These are phyloP conservation scores for Pycnococcus provasolii DNA, from an alignment of 139 green algal species.

Conservation along the genomic window DNA sequence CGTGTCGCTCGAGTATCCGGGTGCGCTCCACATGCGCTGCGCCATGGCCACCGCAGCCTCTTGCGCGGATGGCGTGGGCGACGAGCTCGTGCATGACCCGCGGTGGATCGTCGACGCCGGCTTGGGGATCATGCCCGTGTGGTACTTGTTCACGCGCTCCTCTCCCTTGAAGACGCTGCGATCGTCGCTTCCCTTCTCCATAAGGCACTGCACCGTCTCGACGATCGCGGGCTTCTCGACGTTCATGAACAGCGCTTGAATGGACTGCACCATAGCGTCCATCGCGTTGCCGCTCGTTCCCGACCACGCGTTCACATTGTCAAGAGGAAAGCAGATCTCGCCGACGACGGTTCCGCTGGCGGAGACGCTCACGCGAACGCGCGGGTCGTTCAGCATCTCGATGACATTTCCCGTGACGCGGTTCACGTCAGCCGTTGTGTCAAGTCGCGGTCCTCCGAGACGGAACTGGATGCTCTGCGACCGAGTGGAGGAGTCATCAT, in stretches of 20 bases:
- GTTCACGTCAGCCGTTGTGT: slow-evolving; percentile 8
- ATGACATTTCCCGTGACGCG: slow-evolving; percentile 6
- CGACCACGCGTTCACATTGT: no score
- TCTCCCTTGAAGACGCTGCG: slow-evolving; percentile 3
- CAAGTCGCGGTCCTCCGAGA: slow-evolving; percentile 10
- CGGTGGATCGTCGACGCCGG: slow-evolving; percentile 3
- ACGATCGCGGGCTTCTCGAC: slow-evolving; percentile 8
- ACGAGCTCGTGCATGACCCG: slow-evolving; percentile 10
- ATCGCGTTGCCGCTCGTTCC: background rate
- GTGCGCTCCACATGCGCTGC: background rate
- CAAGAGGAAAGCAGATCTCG: background rate
- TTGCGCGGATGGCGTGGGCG: slow-evolving; percentile 2
- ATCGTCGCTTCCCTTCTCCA: slow-evolving; percentile 24
- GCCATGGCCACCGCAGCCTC: slow-evolving; percentile 3
- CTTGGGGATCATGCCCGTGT: slow-evolving; percentile 15
- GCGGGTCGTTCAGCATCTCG: background rate
- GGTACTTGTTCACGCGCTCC: slow-evolving; percentile 14
- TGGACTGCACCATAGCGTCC: background rate
- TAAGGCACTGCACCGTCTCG: slow-evolving; percentile 6
- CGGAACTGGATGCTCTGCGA: background rate
- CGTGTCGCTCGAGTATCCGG: background rate
- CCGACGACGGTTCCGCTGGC: background rate
- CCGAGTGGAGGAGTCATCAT: no score
- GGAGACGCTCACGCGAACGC: background rate
- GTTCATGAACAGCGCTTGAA: background rate